A percentile compares a stretch with the other conserved stretches of the same genome.
These are phyloP conservation scores for Carex scoparia DNA, from an alignment of 176 grass and related monocot species.

Conservation along the genomic window DNA sequence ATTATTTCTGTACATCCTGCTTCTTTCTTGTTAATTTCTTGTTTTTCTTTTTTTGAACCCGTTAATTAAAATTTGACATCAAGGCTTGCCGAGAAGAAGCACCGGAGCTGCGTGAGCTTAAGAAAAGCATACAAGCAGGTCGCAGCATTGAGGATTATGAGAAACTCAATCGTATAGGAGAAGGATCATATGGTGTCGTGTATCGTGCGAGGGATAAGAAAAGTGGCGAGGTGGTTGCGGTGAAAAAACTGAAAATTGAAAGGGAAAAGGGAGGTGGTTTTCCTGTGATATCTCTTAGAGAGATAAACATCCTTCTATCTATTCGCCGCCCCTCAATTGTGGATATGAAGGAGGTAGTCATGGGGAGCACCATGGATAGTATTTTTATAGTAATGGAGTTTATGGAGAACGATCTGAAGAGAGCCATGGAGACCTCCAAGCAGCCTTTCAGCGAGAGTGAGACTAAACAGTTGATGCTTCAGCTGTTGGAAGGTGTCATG, in stretches of 20 bases:
- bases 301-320: conserved; percentile 85
- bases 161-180: conserved; percentile 64
- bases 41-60: too few species aligned
- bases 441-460: conserved; percentile 72
- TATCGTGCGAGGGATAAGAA: conserved; percentile 75
- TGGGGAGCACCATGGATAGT: conserved; percentile 48
- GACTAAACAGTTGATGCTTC: conserved; percentile 87
- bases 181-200: conserved; percentile 83
- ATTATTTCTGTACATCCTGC: too few species aligned
- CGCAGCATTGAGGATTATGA: conserved; percentile 75
- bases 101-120: neutral
- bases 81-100: too few species aligned
- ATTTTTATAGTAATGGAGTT: conserved; percentile 96
- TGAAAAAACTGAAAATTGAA: conserved; percentile 85
- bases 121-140: conserved; percentile 31
- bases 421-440: conserved; percentile 66
- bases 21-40: too few species aligned
- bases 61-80: too few species aligned
- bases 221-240: conserved; percentile 65
- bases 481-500: conserved; percentile 76
- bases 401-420: conserved; percentile 90
- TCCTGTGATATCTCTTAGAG: conserved; percentile 69
- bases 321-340: conserved; percentile 72
- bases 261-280: conserved; percentile 73
- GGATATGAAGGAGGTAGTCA: conserved; percentile 83